These are phyloP conservation scores for Nitzschia inconspicua DNA, from an alignment of 108 stramenopile genomes.

Conservation along the genomic window DNA sequence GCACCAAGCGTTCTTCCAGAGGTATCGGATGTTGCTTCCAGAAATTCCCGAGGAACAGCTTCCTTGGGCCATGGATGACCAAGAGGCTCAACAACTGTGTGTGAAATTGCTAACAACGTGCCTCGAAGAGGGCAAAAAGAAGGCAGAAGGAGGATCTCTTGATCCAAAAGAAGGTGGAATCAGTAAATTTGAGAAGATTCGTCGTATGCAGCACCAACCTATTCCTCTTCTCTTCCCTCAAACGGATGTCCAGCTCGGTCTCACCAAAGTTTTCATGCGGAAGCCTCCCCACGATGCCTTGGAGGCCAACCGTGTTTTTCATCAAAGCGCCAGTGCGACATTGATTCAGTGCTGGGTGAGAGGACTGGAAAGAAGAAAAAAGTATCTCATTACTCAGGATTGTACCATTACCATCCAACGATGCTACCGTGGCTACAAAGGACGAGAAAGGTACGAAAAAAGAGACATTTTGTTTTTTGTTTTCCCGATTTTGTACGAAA, in stretches of 20 bases:
- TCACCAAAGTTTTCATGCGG: conserved; percentile 92
- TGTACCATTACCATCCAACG: conserved; percentile 67
- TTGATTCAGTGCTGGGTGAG: conserved; percentile 85
- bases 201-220: conserved; percentile 83
- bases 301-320: conserved; percentile 80
- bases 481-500: neutral
- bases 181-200: conserved; percentile 83
- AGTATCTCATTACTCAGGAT: conserved; percentile 55
- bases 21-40: conserved; percentile 87
- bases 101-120: conserved; percentile 65
- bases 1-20: conserved; percentile 86
- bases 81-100: conserved; percentile 75
- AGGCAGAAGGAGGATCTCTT: conserved; percentile 29
- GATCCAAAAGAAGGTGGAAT: conserved; percentile 68
- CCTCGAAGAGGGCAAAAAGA: conserved; percentile 67
- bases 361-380: conserved; percentile 60
- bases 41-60: conserved; percentile 51
- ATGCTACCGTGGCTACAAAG: conserved; percentile 82
- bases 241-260: conserved; percentile 87
- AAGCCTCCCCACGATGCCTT: conserved; percentile 90
- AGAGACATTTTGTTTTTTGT: neutral
- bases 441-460: conserved; percentile 60
- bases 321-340: conserved; percentile 68
- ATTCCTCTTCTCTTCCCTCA: conserved; percentile 72
- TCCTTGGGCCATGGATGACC: conserved; percentile 72